Percentiles rank a stretch among this genome's conserved stretches.
These are phyloP conservation scores for Candida silvicultrix DNA, from an alignment of 805 yeast species.

Conservation along the genomic window DNA sequence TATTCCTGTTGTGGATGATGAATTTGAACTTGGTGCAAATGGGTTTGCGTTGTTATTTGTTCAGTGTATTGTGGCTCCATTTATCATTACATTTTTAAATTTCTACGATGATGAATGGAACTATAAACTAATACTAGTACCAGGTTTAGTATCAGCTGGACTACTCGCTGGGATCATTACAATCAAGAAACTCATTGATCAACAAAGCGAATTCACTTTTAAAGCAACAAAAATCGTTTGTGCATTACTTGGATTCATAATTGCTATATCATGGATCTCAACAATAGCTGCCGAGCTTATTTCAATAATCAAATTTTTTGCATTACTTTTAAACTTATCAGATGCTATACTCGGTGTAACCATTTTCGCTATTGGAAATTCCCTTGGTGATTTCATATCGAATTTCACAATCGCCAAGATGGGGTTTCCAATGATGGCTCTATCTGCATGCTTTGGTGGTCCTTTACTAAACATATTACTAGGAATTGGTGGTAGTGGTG, in stretches of 20 bases:
- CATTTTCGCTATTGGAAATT: slow-evolving; percentile 89
- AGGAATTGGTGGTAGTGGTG: slow-evolving; percentile 73
- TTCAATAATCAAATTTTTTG: slow-evolving; percentile 53
- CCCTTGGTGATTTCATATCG: slow-evolving; percentile 84
- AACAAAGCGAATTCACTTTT: neutral
- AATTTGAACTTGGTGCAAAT: slow-evolving; percentile 2
- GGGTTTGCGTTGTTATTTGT: slow-evolving; percentile 19
- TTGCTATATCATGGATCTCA: slow-evolving; percentile 71
- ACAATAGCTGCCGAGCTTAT: slow-evolving; percentile 42
- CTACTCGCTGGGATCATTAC: neutral
- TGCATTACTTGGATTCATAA: slow-evolving; percentile 54
- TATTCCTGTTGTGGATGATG: slow-evolving; percentile 28
- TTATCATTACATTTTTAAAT: slow-evolving; percentile 10
- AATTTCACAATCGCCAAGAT: slow-evolving; percentile 74
- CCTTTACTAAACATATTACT: slow-evolving; percentile 74
- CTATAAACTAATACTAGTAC: neutral
- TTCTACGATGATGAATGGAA: slow-evolving; percentile 8
- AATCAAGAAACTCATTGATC: neutral
- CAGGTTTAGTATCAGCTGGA: slow-evolving; percentile 1
- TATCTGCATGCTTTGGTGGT: slow-evolving; percentile 94
- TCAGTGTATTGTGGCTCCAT: slow-evolving; percentile 27
- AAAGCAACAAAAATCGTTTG: slow-evolving; percentile 1
- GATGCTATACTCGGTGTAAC: slow-evolving; percentile 86
- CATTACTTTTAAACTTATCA: slow-evolving; percentile 53
- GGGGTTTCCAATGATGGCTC: slow-evolving; percentile 89